phyloP scores from a whole-genome alignment of 2,329 filamentous ascomycete genomes.

The Penicillium digitatum region DNA sequence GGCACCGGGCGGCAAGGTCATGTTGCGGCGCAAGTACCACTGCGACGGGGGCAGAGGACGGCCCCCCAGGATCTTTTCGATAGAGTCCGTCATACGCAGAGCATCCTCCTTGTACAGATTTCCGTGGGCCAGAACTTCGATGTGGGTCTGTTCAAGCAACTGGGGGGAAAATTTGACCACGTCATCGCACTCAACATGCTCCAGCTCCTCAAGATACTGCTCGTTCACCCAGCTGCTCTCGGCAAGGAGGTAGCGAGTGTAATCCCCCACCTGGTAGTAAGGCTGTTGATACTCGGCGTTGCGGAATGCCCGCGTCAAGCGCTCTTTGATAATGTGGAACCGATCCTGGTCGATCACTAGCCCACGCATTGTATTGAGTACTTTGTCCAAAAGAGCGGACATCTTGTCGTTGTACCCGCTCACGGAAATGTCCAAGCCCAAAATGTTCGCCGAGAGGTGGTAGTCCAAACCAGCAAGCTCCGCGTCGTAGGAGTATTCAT shows the following conservation, averaged over 20 bases:
- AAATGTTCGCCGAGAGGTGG: conserved; percentile 65
- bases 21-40: conserved; percentile 71
- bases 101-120: conserved; percentile 95
- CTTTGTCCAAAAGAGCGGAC: conserved; percentile 81
- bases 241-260: conserved; percentile 71
- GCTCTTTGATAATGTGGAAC: conserved; percentile 88
- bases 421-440: conserved; percentile 73
- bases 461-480: conserved; percentile 88
- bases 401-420: conserved; percentile 97
- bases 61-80: conserved; percentile 73
- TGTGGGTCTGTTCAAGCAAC: conserved; percentile 75
- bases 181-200: conserved; percentile 67
- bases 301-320: conserved; percentile 68
- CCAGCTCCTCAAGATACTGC: conserved; percentile 72
- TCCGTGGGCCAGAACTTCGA: conserved; percentile 84
- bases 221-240: conserved; percentile 76
- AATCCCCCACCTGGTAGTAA: conserved; percentile 82
- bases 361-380: conserved; percentile 77
- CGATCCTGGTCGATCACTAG: conserved; percentile 79
- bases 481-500: conserved; percentile 93
- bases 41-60: conserved; percentile 69
- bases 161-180: conserved; percentile 75
- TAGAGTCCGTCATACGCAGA: conserved; percentile 74
- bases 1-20: conserved; percentile 72
- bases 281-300: conserved; percentile 88